Evolutionary conservation across 73 alveolate genomes (phyloP).

Genomic region (Tetrahymena borealis): DNA sequence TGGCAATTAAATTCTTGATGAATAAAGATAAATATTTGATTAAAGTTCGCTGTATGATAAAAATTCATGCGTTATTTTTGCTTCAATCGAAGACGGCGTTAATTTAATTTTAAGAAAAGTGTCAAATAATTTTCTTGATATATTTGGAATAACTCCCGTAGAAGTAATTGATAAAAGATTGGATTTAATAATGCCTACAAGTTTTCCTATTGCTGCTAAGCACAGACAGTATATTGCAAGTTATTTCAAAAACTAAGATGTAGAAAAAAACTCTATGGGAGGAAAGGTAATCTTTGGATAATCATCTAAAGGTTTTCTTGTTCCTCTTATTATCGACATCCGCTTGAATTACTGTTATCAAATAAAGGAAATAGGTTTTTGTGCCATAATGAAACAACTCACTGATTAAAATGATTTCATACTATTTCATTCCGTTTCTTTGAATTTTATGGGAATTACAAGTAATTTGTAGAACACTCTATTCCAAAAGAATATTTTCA

Average conservation of each 20-base stretch:
- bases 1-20: neutral
- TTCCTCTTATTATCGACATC: neutral
- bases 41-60: neutral
- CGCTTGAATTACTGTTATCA: neutral
- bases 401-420: neutral
- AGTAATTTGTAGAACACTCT: neutral
- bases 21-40: neutral
- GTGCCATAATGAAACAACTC: neutral
- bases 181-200: neutral
- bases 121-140: neutral
- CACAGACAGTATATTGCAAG: neutral
- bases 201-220: neutral
- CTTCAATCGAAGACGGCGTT: neutral
- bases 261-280: neutral
- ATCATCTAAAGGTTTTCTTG: neutral
- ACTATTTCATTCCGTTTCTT: neutral
- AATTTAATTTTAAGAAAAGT: neutral
- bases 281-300: neutral
- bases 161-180: neutral
- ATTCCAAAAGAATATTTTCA: neutral
- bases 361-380: neutral
- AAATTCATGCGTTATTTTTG: neutral
- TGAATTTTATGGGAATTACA: neutral
- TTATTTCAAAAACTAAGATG: neutral
- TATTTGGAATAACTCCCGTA: neutral